A percentile compares a stretch with the other conserved stretches of the same genome.
phyloP scores from a whole-genome alignment of 2,329 filamentous ascomycete species.

The Fusarium euwallaceae region DNA sequence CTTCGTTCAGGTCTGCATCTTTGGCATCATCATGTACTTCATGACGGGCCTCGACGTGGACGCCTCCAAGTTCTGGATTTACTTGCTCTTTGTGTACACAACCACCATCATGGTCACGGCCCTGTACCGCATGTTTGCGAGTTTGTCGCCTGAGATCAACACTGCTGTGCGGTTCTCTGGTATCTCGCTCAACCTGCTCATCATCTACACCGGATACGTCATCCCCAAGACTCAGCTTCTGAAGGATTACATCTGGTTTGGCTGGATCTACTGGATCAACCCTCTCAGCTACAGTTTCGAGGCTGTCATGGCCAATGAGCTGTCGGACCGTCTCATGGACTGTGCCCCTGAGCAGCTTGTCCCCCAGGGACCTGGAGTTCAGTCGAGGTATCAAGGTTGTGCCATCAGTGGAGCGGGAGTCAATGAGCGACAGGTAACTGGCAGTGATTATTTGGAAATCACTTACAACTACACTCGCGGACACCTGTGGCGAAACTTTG shows the following conservation, averaged over 20 bases:
- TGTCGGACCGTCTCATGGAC: slow-evolving; percentile 65
- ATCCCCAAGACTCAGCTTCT: slow-evolving; percentile 68
- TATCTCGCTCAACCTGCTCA: slow-evolving; percentile 69
- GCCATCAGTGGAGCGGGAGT: slow-evolving; percentile 63
- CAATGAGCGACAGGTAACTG: slow-evolving; percentile 57
- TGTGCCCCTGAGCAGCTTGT: slow-evolving; percentile 61
- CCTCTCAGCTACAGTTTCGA: slow-evolving; percentile 77
- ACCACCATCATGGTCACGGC: slow-evolving; percentile 67
- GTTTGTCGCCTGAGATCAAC: slow-evolving; percentile 69
- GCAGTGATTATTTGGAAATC: slow-evolving; percentile 65
- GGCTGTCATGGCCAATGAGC: slow-evolving; percentile 67
- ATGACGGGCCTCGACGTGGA: slow-evolving; percentile 77
- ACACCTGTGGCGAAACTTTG: slow-evolving; percentile 41
- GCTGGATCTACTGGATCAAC: slow-evolving; percentile 75
- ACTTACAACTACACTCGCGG: slow-evolving; percentile 60
- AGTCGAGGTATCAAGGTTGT: slow-evolving; percentile 66
- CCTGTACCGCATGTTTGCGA: slow-evolving; percentile 67
- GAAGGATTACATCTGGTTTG: slow-evolving; percentile 75
- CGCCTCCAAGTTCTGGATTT: slow-evolving; percentile 76
- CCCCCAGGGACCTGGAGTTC: slow-evolving; percentile 57
- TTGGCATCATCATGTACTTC: slow-evolving; percentile 80
- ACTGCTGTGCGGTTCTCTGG: slow-evolving; percentile 72
- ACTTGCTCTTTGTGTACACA: slow-evolving; percentile 71
- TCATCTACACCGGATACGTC: slow-evolving; percentile 76
- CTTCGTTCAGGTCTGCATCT: slow-evolving; percentile 72